Evolutionary conservation across 441 rosid genomes (phyloP), one percentile per base, ranked within the genome.

Genomic region (Flueggea neowawraea): DNA sequence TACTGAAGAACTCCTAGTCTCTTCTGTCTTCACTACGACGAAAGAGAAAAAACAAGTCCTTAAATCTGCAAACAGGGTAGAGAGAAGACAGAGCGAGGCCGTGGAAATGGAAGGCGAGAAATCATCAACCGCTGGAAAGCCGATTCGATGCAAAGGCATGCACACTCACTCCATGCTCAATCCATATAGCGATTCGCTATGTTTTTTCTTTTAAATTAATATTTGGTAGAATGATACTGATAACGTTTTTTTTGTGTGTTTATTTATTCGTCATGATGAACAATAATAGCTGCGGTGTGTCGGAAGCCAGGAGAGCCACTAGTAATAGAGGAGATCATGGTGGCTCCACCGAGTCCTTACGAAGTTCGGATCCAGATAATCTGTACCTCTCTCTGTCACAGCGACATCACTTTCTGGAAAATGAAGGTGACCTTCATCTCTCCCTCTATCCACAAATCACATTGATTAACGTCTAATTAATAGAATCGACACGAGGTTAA

Each of bases 361-460:
- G 96, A 92, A 75, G 91, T 80, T 61, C 93, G 98, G 61, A 73
- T 92, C 44, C 79, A 81, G 61, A 75, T 89, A 52, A 82, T 86
- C 49, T 92, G 96, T 70, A 80, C 96, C 2, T 75, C 94, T 52
- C 84, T 92, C 11, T 92, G 98, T 69, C 65, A 87, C 58, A 89
- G 93, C 55, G 95, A 92, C 54, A 43, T 89, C 45, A 80, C 85
- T 32, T 89, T 89, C 54, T 92, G 95, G 96, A 83, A 73, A 73
- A 48, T 87, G 64, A 76, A 85, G 87, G 85, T 88, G 0, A 56
- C 8, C 13, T 15, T 8, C n/a, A 17, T 4, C 14, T 16, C 16
- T 1, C 10, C 13, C 12, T 17, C 1, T 43, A 43, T 43, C 8
- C 8, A 6, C 10, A 43, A 43, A 11, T 43, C 8, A 11, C 1